Evolutionary conservation across 1,284 basidiomycete species (phyloP), one percentile per base, ranked within the genome.

Genomic region (Sanguinoderma infundibulare): DNA sequence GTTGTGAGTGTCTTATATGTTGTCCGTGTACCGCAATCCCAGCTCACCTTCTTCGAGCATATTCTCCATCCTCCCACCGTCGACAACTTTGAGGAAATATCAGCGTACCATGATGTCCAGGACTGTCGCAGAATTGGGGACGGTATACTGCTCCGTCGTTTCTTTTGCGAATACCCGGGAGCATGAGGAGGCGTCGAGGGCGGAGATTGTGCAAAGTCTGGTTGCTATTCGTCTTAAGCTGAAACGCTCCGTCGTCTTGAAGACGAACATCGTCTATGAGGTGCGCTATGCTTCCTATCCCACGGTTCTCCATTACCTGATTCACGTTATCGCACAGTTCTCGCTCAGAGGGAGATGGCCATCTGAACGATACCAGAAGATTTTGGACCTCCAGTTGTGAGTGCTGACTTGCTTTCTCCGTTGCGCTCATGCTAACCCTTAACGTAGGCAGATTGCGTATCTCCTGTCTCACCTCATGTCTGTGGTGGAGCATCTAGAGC

Each of bases 321-420:
- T 40, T 32, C 5, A 24, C 9, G 7, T 35, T 22, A 32, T 7
- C 49, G 15, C 32, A 7, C 30, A 91, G 89, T 84, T 90, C 69
- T 91, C 90, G 0, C 72, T 91, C 17, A 73, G 85, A 57, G 90
- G 90, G 3, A 77, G 81, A 67, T 92, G 90, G 90, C 90, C 90
- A 2, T 81, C 81, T 20, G 73, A 87, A 57, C 75, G 90, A 59
- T 92, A 92, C 69, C 83, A 87, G 42, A 84, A 79, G 52, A 82
- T 91, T 34, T 72, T 87, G 58, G 85, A 90, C 20, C 71, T 90
- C 5, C 89, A 91, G 68, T 71, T 88, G 89, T 90, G 66, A 59
- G 79, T 60, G 5, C 12, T 8, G 17, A 17, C 26, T 6, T 40
- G n/a, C n/a, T 6, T 36, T 22, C 22, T 24, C 9, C 17, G n/a